Conservation (phyloP, 176 grass and related monocot genomes). For the Tillandsia leiboldiana region DNA sequence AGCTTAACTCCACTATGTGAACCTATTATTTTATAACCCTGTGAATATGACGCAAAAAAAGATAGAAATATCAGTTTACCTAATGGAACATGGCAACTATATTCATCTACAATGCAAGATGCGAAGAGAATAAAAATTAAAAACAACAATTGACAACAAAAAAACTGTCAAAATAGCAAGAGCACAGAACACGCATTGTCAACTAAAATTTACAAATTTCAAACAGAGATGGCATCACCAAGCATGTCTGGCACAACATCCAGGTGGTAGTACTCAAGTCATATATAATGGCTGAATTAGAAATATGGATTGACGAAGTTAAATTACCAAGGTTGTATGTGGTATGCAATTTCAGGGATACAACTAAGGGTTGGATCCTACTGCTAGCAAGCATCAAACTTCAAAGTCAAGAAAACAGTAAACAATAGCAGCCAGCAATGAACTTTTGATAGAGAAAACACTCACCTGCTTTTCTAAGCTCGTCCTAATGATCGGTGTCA, state of each 20-base stretch:
- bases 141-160: neutral
- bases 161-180: neutral
- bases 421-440: neutral
- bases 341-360: neutral
- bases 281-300: too few relatives aligned
- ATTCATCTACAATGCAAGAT: neutral
- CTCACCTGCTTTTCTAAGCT: slow-evolving; percentile 89
- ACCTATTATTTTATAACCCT: slow-evolving; percentile 98
- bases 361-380: neutral
- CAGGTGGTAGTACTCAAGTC: neutral
- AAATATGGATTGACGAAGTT: too few relatives aligned
- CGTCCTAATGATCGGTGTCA: slow-evolving; percentile 74
- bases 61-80: neutral
- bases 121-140: slow-evolving; percentile 19
- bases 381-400: neutral
- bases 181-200: neutral
- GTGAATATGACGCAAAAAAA: slow-evolving; percentile 6
- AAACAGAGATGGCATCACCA: neutral
- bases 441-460: slow-evolving; percentile 5
- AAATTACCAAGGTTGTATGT: neutral
- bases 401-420: neutral
- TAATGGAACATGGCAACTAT: neutral
- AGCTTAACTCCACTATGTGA: slow-evolving; percentile 98
- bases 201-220: neutral
- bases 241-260: neutral